phyloP scores from a whole-genome alignment of 192 early-diverging fungal genomes.

The Jimgerdemannia lactiflua region DNA sequence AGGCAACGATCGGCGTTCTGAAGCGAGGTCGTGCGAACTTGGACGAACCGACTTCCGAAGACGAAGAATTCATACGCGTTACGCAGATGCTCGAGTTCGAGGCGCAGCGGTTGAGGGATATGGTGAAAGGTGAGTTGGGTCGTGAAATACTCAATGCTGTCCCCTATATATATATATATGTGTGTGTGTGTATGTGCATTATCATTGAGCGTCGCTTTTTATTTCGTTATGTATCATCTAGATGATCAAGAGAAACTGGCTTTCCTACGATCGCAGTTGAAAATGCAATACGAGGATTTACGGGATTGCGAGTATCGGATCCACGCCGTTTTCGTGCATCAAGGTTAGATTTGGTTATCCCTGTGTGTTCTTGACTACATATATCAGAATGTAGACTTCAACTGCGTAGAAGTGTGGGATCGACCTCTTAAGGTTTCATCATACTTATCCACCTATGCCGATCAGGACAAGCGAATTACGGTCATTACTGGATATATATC shows the following conservation, averaged over 20 bases:
- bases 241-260: slow-evolving; percentile 18
- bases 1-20: slow-evolving; percentile 22
- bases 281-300: slow-evolving; percentile 33
- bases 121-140: background rate
- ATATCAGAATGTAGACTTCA: background rate
- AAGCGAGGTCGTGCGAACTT: background rate
- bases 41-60: background rate
- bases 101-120: slow-evolving; percentile 2
- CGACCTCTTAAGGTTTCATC: background rate
- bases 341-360: slow-evolving; percentile 27
- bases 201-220: no score
- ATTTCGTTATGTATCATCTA: background rate
- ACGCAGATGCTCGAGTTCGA: slow-evolving; percentile 15
- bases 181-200: background rate
- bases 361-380: background rate
- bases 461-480: slow-evolving; percentile 56
- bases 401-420: no score
- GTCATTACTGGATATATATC: slow-evolving; percentile 82
- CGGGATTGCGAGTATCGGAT: slow-evolving; percentile 48
- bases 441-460: background rate
- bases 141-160: slow-evolving; percentile 3
- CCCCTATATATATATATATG: background rate
- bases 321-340: slow-evolving; percentile 81
- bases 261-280: slow-evolving; percentile 15
- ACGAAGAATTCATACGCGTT: slow-evolving; percentile 3